These are phyloP conservation scores for Elaphomyces granulatus DNA, from an alignment of 495 filamentous ascomycete species.

Conservation along the genomic window DNA sequence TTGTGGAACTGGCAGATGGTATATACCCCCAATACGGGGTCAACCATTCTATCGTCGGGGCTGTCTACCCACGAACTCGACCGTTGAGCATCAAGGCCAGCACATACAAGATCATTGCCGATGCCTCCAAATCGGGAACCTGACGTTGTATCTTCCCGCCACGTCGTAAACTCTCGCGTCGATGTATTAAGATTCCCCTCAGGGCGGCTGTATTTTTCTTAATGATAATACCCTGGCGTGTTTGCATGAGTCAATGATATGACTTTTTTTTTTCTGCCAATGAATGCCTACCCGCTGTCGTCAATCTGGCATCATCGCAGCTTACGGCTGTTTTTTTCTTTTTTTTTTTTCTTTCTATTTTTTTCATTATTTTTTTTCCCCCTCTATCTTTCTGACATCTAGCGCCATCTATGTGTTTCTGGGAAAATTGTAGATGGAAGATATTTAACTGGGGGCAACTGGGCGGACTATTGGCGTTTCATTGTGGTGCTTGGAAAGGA, in stretches of 20 bases:
- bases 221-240: background rate
- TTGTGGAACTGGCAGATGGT: constrained; percentile 42
- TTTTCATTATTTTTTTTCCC: constrained; percentile 1
- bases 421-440: no score
- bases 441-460: no score
- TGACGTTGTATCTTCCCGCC: no score
- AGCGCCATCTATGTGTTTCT: no score
- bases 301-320: no score
- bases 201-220: background rate
- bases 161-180: no score
- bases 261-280: background rate
- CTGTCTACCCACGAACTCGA: constrained; percentile 18
- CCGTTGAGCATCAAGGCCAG: constrained; percentile 20
- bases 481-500: no score
- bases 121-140: constrained; percentile 17
- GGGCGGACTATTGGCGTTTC: no score
- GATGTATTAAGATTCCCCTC: no score
- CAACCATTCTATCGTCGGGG: constrained; percentile 18
- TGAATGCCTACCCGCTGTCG: constrained; percentile 2
- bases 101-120: constrained; percentile 24
- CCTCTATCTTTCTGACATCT: no score
- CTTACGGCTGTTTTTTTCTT: background rate
- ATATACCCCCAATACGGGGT: constrained; percentile 25
- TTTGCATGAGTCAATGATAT: background rate
- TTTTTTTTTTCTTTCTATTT: constrained; percentile 1